phyloP scores from a whole-genome alignment of 2,329 filamentous ascomycete genomes.

The Aspergillus brunneoviolaceus region DNA sequence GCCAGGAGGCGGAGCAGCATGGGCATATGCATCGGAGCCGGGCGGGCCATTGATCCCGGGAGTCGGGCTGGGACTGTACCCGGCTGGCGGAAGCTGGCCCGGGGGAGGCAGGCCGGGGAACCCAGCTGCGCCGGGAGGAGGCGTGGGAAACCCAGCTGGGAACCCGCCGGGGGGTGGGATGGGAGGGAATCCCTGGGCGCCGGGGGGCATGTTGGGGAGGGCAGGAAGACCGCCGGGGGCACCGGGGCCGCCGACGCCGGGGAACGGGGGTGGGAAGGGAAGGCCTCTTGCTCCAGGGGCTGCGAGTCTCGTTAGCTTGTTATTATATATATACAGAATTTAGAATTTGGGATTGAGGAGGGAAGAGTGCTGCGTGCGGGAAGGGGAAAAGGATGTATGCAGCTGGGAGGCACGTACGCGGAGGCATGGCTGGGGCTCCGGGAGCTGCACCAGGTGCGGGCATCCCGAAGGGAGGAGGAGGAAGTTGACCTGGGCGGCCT shows the following conservation, averaged over 20 bases:
- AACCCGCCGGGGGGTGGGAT: constrained; percentile 25
- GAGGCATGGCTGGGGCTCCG: constrained; percentile 44
- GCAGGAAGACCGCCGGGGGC: constrained; percentile 38
- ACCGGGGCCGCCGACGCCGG: constrained; percentile 35
- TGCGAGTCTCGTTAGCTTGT: constrained; percentile 27
- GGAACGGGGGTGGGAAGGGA: constrained; percentile 52
- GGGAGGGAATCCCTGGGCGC: constrained; percentile 21
- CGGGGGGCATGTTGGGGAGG: constrained; percentile 39
- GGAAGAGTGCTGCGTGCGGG: too few relatives aligned
- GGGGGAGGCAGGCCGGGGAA: constrained; percentile 34
- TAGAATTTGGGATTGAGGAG: too few relatives aligned
- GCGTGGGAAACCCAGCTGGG: constrained; percentile 49
- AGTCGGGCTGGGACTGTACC: constrained; percentile 26
- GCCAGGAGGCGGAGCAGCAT: constrained; percentile 27
- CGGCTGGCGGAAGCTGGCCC: constrained; percentile 20
- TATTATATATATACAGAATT: too few relatives aligned
- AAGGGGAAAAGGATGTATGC: too few relatives aligned
- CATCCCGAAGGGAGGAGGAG: constrained; percentile 61
- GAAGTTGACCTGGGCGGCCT: constrained; percentile 43
- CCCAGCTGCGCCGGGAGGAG: constrained; percentile 29
- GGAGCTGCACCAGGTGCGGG: constrained; percentile 44
- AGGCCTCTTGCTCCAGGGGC: constrained; percentile 57
- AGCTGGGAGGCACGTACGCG: constrained; percentile 51
- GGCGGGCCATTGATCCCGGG: constrained; percentile 31
- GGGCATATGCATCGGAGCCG: constrained; percentile 27